Evolutionary conservation across 768 basidiomycete genomes (phyloP), one percentile per base, ranked within the genome.

Genomic region (Phylloporus arenicola): DNA sequence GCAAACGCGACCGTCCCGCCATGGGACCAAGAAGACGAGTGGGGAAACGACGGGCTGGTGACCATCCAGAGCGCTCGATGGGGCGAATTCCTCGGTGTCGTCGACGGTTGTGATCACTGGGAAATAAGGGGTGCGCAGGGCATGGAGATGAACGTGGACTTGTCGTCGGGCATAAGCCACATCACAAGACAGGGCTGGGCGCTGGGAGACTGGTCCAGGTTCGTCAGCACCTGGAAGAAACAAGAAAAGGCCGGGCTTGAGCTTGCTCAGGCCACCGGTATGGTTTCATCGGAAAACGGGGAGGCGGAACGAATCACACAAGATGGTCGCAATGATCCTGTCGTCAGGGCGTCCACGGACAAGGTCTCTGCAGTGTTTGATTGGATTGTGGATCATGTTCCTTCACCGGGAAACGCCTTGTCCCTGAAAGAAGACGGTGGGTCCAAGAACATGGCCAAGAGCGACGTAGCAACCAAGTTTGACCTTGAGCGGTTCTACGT

Each of bases 101-200:
- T 98, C 61, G 88, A 95, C 55, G 86, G 84, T 2, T 87, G 84
- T 58, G 93, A 99, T 72, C 96, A 99, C 62, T 99, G 96, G 96
- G 88, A 95, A 59, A 79, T 97, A 64, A 72, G 96, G 54, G 96
- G 95, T 0, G 84, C 90, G 19, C 70, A 85, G n/a, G 90, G 92
- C 4, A 71, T 84, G 57, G 88, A 85, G 49, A 74, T 80, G 43
- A 81, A 75, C 41, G 72, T 84, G 1, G 81, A 88, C 55, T 65
- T 82, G 16, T 79, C 77, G 17, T 79, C 74, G 70, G 77, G 31
- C 65, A 79, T 67, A 39, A 55, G 56, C 45, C 64, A 67, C 30
- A 49, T 62, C n/a, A 50, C 53, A 68, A 76, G 78, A 54, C 78
- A 60, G 63, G 80, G 59, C 54, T 78, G 64, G 76, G 57, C 63